Percentiles rank a stretch among this genome's conserved stretches.
Evolutionary conservation across 176 grass and related monocot genomes (phyloP).

Genomic region (Hordeum marinum): DNA sequence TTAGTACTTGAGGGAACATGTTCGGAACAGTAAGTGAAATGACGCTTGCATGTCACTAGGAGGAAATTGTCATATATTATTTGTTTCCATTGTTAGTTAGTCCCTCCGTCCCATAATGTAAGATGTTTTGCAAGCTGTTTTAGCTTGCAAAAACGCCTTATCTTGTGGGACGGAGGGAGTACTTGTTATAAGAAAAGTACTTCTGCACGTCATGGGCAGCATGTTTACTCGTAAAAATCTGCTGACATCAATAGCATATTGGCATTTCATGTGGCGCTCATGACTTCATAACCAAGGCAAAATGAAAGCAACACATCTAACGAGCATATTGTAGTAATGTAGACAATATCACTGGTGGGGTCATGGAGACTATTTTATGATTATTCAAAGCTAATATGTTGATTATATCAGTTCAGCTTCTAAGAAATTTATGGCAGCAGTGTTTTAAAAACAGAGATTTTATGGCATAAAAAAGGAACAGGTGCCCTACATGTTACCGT

Average conservation of each 20-base stretch:
- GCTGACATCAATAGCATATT: neutral
- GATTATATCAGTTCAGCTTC: slow-evolving; percentile 4
- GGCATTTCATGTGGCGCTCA: neutral
- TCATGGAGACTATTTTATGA: neutral
- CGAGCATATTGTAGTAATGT: neutral
- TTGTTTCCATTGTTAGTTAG: neutral
- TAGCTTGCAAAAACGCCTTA: no score
- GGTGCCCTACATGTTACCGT: neutral
- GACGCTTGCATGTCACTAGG: neutral
- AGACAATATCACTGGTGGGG: neutral
- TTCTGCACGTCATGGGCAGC: neutral
- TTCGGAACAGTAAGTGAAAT: neutral
- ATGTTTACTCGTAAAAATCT: slow-evolving; percentile 3
- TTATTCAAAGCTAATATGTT: neutral
- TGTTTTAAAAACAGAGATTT: neutral
- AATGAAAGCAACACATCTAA: neutral
- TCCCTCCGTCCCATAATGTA: no score
- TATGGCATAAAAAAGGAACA: neutral
- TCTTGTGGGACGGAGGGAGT: no score
- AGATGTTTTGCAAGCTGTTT: no score
- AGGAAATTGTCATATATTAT: slow-evolving; percentile 16
- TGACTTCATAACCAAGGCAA: neutral
- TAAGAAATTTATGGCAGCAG: slow-evolving; percentile 3
- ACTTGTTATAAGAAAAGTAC: slow-evolving; percentile 8
- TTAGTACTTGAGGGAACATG: slow-evolving; percentile 5